phyloP scores from a whole-genome alignment of 1,284 basidiomycete genomes.

The Trichosporon coremiiforme region DNA sequence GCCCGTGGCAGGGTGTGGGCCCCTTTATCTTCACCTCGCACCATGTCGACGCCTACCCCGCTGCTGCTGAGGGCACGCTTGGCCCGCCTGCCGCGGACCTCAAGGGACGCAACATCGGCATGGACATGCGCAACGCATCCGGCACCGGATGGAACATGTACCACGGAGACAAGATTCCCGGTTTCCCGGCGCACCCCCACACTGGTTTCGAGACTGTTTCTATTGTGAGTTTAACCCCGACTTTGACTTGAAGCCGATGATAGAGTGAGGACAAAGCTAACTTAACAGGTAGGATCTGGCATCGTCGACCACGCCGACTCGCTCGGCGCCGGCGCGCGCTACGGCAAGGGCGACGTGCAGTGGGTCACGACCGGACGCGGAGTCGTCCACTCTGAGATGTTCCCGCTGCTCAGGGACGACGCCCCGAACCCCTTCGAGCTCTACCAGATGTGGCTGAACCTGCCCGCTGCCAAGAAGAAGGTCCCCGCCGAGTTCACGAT shows the following conservation, averaged over 20 bases:
- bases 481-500: slow-evolving; percentile 29
- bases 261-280: no score
- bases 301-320: slow-evolving; percentile 30
- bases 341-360: slow-evolving; percentile 31
- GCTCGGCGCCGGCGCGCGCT: slow-evolving; percentile 28
- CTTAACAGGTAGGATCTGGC: no score
- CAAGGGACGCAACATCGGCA: slow-evolving; percentile 26
- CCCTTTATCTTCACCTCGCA: slow-evolving; percentile 27
- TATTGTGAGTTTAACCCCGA: no score
- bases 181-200: slow-evolving; percentile 33
- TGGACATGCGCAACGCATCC: slow-evolving; percentile 23
- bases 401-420: slow-evolving; percentile 26
- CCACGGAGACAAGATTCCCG: slow-evolving; percentile 25
- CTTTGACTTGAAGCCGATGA: no score
- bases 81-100: slow-evolving; percentile 22
- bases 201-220: slow-evolving; percentile 28
- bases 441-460: slow-evolving; percentile 34
- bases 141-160: slow-evolving; percentile 31
- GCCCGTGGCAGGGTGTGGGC: slow-evolving; percentile 24
- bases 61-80: slow-evolving; percentile 6
- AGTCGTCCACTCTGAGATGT: slow-evolving; percentile 32
- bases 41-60: slow-evolving; percentile 29
- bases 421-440: slow-evolving; percentile 27
- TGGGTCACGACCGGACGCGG: slow-evolving; percentile 32
- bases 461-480: slow-evolving; percentile 25